A percentile compares a stretch with the other conserved stretches of the same genome.
Conservation (phyloP, 495 filamentous ascomycete species). For the Trichoderma gamsii region DNA sequence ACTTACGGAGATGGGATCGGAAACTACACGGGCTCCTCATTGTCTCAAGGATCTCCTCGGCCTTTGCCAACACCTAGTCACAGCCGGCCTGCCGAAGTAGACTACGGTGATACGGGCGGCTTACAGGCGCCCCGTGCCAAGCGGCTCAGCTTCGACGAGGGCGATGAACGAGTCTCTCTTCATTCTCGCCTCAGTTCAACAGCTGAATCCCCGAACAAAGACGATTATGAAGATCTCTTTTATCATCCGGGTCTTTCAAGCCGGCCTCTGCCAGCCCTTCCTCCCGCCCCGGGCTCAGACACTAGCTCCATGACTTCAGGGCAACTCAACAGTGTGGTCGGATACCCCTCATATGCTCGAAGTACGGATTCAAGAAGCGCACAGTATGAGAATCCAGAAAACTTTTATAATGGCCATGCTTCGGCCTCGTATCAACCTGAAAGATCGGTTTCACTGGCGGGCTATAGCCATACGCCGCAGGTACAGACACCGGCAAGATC, state of each 20-base stretch:
- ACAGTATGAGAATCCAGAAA: slow-evolving; percentile 29
- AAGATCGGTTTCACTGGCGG: slow-evolving; percentile 78
- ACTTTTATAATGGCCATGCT: slow-evolving; percentile 25
- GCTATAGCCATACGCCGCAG: slow-evolving; percentile 72
- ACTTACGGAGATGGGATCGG: slow-evolving; percentile 61
- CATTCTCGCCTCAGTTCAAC: slow-evolving; percentile 48
- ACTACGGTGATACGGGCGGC: slow-evolving; percentile 81
- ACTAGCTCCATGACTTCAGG: slow-evolving; percentile 34
- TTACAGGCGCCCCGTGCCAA: slow-evolving; percentile 64
- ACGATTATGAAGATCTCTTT: slow-evolving; percentile 82
- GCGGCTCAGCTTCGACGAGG: slow-evolving; percentile 87
- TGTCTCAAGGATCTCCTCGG: slow-evolving; percentile 25
- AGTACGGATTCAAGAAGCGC: slow-evolving; percentile 35
- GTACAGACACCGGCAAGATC: slow-evolving; percentile 79
- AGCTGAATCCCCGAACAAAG: slow-evolving; percentile 47
- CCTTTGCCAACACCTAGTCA: slow-evolving; percentile 32
- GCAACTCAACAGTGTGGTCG: slow-evolving; percentile 29
- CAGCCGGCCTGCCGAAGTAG: slow-evolving; percentile 35
- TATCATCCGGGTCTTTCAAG: slow-evolving; percentile 75
- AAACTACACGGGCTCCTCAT: slow-evolving; percentile 27
- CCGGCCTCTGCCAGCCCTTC: slow-evolving; percentile 76
- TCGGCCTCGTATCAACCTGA: slow-evolving; percentile 53
- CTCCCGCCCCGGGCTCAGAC: slow-evolving; percentile 41
- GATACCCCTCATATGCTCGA: slow-evolving; percentile 36
- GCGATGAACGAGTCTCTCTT: slow-evolving; percentile 63